These are phyloP conservation scores for Herpomyces periplanetae DNA, from an alignment of 2,329 filamentous ascomycete genomes.

Conservation along the genomic window DNA sequence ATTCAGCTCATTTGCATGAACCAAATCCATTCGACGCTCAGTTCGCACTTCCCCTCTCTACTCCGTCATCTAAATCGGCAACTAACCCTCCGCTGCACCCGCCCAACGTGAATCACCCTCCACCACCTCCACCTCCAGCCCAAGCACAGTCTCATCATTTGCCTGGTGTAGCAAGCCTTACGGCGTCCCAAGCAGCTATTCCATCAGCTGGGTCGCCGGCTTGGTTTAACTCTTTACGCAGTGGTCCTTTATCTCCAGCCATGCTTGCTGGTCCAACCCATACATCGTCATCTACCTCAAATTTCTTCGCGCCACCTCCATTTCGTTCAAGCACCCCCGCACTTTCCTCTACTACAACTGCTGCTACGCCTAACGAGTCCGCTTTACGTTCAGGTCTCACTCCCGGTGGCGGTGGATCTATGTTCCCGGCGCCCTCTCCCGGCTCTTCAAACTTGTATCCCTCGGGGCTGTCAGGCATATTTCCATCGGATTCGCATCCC, in stretches of 20 bases:
- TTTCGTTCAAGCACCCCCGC: constrained; percentile 48
- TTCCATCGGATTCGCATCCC: constrained; percentile 70
- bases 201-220: constrained; percentile 26
- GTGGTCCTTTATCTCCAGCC: constrained; percentile 70
- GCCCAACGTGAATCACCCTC: too few species aligned
- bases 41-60: too few species aligned
- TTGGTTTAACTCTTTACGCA: constrained; percentile 57
- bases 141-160: too few species aligned
- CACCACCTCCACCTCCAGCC: too few species aligned
- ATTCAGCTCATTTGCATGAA: too few species aligned
- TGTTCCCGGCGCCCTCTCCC: constrained; percentile 73
- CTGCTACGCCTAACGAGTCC: constrained; percentile 87
- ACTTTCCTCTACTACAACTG: too few species aligned
- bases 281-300: too few species aligned
- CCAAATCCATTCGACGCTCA: too few species aligned
- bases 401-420: constrained; percentile 71
- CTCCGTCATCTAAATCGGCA: too few species aligned
- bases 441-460: constrained; percentile 50
- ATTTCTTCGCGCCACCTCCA: constrained; percentile 60
- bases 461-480: constrained; percentile 35
- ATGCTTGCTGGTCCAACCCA: constrained; percentile 55
- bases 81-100: too few species aligned
- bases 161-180: constrained; percentile 57
- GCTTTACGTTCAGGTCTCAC: constrained; percentile 64
- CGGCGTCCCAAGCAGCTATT: constrained; percentile 40